Evolutionary conservation across 148 eudicot species (phyloP).

Genomic region (Rhododendron molle): DNA sequence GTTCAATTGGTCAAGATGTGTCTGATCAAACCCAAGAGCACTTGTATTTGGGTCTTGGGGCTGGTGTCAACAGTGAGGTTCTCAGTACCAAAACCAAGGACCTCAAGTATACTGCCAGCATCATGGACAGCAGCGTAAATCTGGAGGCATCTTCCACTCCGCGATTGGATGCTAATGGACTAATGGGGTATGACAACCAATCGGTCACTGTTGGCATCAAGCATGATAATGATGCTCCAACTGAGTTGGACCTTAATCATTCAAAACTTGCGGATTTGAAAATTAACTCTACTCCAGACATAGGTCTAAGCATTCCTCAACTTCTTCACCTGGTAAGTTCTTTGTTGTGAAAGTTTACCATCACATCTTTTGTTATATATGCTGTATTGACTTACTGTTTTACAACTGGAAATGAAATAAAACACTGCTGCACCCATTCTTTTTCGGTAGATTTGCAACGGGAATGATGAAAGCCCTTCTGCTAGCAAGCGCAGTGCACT

Average conservation of each 20-base stretch:
- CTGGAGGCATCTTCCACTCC: slow-evolving; percentile 43
- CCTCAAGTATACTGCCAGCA: slow-evolving; percentile 24
- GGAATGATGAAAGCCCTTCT: slow-evolving; percentile 52
- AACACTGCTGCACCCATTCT: background rate
- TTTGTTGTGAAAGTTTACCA: background rate
- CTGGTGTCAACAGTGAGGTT: slow-evolving; percentile 44
- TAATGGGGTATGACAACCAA: slow-evolving; percentile 43
- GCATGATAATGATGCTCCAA: slow-evolving; percentile 48
- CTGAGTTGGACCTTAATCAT: slow-evolving; percentile 38
- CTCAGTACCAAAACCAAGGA: slow-evolving; percentile 42
- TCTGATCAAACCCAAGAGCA: slow-evolving; percentile 50
- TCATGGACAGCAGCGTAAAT: slow-evolving; percentile 30
- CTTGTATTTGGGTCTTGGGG: slow-evolving; percentile 37
- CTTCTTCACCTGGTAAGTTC: slow-evolving; percentile 77
- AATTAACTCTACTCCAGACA: slow-evolving; percentile 44
- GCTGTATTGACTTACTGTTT: slow-evolving; percentile 7
- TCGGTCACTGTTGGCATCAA: slow-evolving; percentile 26
- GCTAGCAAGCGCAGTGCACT: slow-evolving; percentile 61
- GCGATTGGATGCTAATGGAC: slow-evolving; percentile 47
- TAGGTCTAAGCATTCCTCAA: slow-evolving; percentile 90
- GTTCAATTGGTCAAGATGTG: slow-evolving; percentile 39
- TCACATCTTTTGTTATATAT: background rate
- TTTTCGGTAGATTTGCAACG: slow-evolving; percentile 54
- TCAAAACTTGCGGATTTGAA: slow-evolving; percentile 42
- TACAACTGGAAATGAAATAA: background rate